phyloP scores from a whole-genome alignment of 345 rosid genomes.

The Gossypium thurberi region DNA sequence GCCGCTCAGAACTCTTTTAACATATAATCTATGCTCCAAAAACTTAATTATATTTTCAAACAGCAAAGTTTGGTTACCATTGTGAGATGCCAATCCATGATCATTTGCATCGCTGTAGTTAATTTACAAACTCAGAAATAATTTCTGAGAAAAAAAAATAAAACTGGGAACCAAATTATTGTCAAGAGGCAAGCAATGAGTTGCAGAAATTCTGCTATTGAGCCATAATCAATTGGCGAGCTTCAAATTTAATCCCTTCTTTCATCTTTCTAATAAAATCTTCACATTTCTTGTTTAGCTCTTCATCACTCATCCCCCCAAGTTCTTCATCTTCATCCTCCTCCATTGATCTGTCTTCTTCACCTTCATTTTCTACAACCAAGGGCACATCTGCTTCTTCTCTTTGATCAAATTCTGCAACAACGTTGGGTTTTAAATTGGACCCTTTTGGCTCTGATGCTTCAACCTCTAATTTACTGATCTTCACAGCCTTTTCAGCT shows the following conservation, averaged over 20 bases:
- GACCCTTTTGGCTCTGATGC: conserved; percentile 27
- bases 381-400: conserved; percentile 5
- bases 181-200: not conserved
- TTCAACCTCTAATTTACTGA: conserved; percentile 57
- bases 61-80: not conserved
- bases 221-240: not conserved
- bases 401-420: conserved; percentile 13
- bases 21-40: not conserved
- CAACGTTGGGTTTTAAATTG: conserved; percentile 12
- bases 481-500: conserved; percentile 14
- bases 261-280: conserved; percentile 62
- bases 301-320: conserved; percentile 41
- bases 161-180: not conserved
- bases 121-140: conserved; percentile 3
- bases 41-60: not conserved
- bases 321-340: conserved; percentile 16
- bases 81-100: not conserved
- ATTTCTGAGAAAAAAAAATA: not conserved
- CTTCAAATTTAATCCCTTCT: conserved; percentile 30
- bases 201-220: not conserved
- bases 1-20: not conserved
- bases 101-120: not conserved
- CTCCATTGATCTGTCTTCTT: conserved; percentile 11
- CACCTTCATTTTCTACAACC: conserved; percentile 15
- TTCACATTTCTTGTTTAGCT: conserved; percentile 60